Conservation (phyloP, 495 filamentous ascomycete genomes). For the Paragyromitra xinjiangensis region DNA sequence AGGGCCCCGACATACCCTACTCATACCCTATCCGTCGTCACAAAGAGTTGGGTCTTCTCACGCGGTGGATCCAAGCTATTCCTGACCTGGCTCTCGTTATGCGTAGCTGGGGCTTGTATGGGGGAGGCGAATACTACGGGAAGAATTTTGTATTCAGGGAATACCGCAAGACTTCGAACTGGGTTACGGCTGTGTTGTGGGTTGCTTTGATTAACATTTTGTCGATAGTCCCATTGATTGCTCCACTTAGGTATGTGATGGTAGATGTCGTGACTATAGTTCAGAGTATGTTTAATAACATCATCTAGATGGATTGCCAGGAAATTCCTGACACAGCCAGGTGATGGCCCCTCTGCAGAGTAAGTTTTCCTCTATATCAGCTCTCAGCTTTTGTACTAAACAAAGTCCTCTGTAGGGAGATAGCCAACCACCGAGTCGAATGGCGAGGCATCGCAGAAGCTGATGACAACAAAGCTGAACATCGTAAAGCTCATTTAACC, state of each 20-base stretch:
- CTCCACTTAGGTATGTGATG: conserved; percentile 36
- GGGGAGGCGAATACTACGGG: conserved; percentile 45
- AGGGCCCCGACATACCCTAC: conserved; percentile 26
- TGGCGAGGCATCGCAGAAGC: conserved; percentile 37
- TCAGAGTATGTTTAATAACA: neutral
- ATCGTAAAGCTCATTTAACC: conserved; percentile 7
- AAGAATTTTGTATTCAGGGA: conserved; percentile 43
- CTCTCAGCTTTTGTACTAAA: neutral
- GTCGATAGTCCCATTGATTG: conserved; percentile 26
- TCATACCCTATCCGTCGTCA: conserved; percentile 33
- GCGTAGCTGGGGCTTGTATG: conserved; percentile 49
- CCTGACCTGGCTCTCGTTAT: conserved; percentile 44
- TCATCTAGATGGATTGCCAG: conserved; percentile 44
- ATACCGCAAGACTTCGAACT: conserved; percentile 31
- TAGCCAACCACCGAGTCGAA: conserved; percentile 13
- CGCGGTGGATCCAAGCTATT: conserved; percentile 40
- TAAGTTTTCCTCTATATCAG: neutral
- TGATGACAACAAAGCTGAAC: conserved; percentile 17
- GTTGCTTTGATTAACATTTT: conserved; percentile 11
- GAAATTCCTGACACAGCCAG: conserved; percentile 44
- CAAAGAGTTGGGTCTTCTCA: conserved; percentile 45
- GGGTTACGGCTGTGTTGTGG: conserved; percentile 31
- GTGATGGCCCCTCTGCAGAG: conserved; percentile 44
- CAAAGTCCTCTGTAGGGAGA: neutral
- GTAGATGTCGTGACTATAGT: neutral